phyloP scores from a whole-genome alignment of 1,139 yeast genomes.

The Blastobotrys arbuscula region DNA sequence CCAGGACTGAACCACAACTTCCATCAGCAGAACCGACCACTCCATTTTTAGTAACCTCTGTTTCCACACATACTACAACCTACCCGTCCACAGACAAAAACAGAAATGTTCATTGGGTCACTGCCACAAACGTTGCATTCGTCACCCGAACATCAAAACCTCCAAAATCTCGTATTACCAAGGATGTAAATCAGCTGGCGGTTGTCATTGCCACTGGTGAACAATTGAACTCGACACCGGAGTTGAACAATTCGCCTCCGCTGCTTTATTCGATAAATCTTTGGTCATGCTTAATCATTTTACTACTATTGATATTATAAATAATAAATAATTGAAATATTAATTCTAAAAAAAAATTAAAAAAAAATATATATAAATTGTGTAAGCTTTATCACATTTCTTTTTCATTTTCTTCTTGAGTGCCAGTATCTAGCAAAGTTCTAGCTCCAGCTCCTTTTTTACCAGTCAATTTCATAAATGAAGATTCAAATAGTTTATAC shows the following conservation, averaged over 20 bases:
- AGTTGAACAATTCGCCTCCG: not conserved
- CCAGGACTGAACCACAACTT: not conserved
- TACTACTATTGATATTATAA: not conserved
- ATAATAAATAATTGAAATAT: too few relatives aligned
- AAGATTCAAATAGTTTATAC: constrained; percentile 20
- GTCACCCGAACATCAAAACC: constrained; percentile 14
- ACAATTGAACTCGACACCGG: not conserved
- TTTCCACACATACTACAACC: constrained; percentile 1
- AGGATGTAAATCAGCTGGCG: not conserved
- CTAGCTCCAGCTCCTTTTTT: not conserved
- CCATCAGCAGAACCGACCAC: constrained; percentile 6
- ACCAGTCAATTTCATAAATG: constrained; percentile 7
- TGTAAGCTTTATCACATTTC: not conserved
- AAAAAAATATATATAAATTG: not conserved
- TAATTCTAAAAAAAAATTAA: not conserved
- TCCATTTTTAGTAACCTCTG: constrained; percentile 9
- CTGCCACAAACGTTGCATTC: constrained; percentile 10
- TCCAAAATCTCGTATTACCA: not conserved
- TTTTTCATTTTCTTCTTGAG: constrained; percentile 5
- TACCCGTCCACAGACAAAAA: constrained; percentile 1
- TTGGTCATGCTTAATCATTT: not conserved
- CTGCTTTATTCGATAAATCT: not conserved
- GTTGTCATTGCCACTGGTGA: not conserved
- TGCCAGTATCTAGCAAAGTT: constrained; percentile 14
- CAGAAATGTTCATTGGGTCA: constrained; percentile 5